Evolutionary conservation across 306 rosid species (phyloP), one percentile per base, ranked within the genome.

Genomic region (Quercus glauca): DNA sequence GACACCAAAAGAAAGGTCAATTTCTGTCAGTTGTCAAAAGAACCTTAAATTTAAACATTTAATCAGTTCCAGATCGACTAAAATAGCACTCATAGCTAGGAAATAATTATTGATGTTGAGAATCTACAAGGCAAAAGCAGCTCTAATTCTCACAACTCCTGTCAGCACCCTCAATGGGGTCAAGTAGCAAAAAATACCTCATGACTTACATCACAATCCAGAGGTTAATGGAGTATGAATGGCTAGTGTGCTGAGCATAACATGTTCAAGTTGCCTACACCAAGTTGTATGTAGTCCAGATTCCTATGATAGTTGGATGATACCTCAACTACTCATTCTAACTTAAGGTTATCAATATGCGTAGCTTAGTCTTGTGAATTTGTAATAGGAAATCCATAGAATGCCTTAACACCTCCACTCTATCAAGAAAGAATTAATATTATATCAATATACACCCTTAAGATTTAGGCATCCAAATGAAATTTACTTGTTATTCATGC

Each of bases 1-100:
- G 76, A 77, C 73, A 58, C 41, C 52, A 55, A 72, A 52, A 51
- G 3, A 12, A 59, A 25, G 67, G 67, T 76, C 74, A 61, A 76
- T 55, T 51, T 71, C 80, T 73, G 63, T 67, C 71, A 33, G 35
- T 19, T 28, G 9, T 61, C 76, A 61, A 76, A 75, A 85, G 80
- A 78, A 80, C 78, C 78, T 51, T 29, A 23, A 76, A 41, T 74
- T 83, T 74, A 83, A 78, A 74, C 79, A 71, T 73, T 69, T 65
- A 71, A 76, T 71, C 71, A 78, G 74, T 59, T 64, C 75, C 77
- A 76, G 55, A 55, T 82, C 78, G 80, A 83, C 78, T 70, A 74
- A 56, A 68, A 41, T 79, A 58, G 67, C 65, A 77, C 69, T 57
- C 0, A 35, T 14, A 51, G 17, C 43, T 10, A 52, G 33, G 43